Evolutionary conservation across 352 stramenopile genomes (phyloP), one percentile per base, ranked within the genome.

Genomic region (Pseudoperonospora humuli): DNA sequence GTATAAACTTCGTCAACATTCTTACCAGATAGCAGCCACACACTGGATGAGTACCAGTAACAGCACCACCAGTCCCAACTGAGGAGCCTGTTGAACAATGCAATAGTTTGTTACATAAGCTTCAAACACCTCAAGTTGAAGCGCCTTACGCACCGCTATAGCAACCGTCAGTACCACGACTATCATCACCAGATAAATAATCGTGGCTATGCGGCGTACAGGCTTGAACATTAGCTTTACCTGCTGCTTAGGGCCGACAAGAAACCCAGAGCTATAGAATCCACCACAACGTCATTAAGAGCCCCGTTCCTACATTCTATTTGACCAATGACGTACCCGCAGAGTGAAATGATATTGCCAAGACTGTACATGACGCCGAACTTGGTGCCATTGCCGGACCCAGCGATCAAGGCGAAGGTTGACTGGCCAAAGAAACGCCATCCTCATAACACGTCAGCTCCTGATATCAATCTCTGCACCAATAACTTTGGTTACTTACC

Each of bases 191-290:
- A 93, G 39, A 57, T 90, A 93, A 57, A 89, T 70, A 25, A 77
- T 31, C 9, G 81, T 73, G 0, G 77, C 81, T 32, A 89, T 57
- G 17, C 81, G 70, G 0, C 81, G 75, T 39, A 89, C 64, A 17
- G 81, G 81, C 49, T 90, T 89, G 54, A 89, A 84, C 81, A 93
- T 93, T 46, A 88, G 75, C 57, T 90, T 90, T 43, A 83, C 45
- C 39, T 93, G 81, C 67, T 90, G 75, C 59, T 55, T 74, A 0
- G 77, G 81, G 3, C 81, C 81, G 3, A 88, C 81, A 0, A 93
- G 67, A 39, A 93, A 93, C 0, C 77, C 81, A 3, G 81, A 93
- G 0, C 79, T 88, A 25, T 5, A 34, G 11, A 36, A 14, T 10
- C 13, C 7, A 10, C 25, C 2, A 49, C 13, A 50, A 17, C 5